Conservation (phyloP, 352 stramenopile genomes). For the Globisporangium polare region DNA sequence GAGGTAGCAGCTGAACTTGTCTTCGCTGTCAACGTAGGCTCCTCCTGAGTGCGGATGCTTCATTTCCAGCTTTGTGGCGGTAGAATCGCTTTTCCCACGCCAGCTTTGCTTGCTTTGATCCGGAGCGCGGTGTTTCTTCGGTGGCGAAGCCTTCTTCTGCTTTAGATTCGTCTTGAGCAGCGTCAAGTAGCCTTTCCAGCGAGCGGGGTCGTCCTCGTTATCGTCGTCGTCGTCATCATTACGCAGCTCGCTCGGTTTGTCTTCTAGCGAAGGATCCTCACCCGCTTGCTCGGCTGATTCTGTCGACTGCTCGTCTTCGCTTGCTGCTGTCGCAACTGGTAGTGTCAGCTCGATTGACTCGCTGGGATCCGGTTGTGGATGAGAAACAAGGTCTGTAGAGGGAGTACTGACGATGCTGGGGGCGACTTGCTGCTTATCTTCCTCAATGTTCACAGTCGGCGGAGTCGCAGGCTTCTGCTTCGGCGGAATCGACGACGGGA, state of each 20-base stretch:
- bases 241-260: not conserved
- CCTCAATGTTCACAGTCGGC: not conserved
- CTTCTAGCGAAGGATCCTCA: not conserved
- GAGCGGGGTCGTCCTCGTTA: conserved; percentile 8
- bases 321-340: not conserved
- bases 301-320: not conserved
- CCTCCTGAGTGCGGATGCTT: not conserved
- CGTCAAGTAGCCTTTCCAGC: conserved; percentile 37
- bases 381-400: too few species aligned
- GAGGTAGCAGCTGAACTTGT: not conserved
- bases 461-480: not conserved
- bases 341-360: not conserved
- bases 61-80: not conserved
- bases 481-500: not conserved
- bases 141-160: conserved; percentile 26
- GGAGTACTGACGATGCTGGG: not conserved
- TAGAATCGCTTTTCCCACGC: not conserved
- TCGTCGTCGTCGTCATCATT: not conserved
- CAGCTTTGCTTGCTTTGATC: not conserved
- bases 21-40: not conserved
- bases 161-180: conserved; percentile 32
- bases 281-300: not conserved
- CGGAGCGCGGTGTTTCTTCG: conserved; percentile 17
- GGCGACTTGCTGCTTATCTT: not conserved
- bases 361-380: not conserved